Conservation (phyloP, 2,329 filamentous ascomycete genomes). For the Curvularia eragrostidis region DNA sequence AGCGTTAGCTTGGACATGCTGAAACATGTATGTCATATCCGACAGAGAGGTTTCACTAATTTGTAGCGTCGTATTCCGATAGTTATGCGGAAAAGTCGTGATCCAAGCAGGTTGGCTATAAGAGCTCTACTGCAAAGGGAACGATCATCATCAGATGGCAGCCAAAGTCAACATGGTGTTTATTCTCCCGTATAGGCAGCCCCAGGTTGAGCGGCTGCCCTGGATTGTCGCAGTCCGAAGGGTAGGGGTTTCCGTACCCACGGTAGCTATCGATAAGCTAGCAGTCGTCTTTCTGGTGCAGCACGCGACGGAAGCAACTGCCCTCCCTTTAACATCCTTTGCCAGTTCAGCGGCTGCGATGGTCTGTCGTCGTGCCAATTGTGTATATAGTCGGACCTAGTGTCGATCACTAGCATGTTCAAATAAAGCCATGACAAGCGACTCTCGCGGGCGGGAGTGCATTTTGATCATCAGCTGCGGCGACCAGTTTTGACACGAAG, state of each 20-base stretch:
- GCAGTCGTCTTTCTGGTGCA: constrained; percentile 13
- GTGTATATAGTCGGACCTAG: background rate
- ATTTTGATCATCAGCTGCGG: background rate
- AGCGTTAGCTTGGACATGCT: background rate
- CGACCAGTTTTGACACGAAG: background rate
- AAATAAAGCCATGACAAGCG: background rate
- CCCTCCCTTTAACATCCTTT: background rate
- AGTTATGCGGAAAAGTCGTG: background rate
- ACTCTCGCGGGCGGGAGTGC: background rate
- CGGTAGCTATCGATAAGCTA: constrained; percentile 23
- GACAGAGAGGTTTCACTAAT: background rate
- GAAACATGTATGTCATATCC: background rate
- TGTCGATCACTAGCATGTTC: background rate
- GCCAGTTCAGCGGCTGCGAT: background rate
- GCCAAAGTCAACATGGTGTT: background rate
- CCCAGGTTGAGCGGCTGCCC: background rate
- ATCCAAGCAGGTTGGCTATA: background rate
- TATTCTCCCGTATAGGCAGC: background rate
- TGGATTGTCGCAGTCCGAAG: constrained; percentile 8
- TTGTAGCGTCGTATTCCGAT: background rate
- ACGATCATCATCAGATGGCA: background rate
- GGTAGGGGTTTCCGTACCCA: constrained; percentile 7
- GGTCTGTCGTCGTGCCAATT: background rate
- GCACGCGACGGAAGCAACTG: background rate
- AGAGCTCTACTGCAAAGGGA: background rate